Evolutionary conservation across 768 basidiomycete species (phyloP), one percentile per base, ranked within the genome.

Genomic region (Suillus fuscotomentosus): DNA sequence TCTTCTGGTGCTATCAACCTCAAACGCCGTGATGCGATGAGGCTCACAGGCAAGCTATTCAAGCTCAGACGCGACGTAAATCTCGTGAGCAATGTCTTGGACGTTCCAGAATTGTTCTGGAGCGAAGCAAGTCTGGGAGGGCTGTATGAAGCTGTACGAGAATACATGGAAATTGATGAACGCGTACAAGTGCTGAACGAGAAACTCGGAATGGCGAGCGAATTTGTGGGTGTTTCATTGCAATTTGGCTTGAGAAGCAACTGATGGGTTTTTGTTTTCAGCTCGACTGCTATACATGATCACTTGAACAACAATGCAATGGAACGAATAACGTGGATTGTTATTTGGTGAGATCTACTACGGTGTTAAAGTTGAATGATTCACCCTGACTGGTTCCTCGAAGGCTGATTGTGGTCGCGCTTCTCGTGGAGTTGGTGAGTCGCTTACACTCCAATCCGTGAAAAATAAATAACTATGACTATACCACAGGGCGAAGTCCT

Each of bases 61-160:
- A 94, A 90, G 72, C 81, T 97, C 10, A 84, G 95, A 5, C 85
- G 93, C 56, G 94, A 97, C 67, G 89, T 97, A 34, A 97, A 96
- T 70, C 80, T 98, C 1, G 93, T 95, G 11, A 92, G 91, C 27
- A 97, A 96, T 70, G 94, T 98, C 38, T 83, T 98, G 2, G 96
- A 98, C 71, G 90, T 94, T 6, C 95, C 95, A 1, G 94, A 95
- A 72, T 77, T 98, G 54, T 98, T 98, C 76, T 97, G 95, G 96
- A 89, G 88, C 60, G 95, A 97, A 72, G 95, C 94, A 13, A 95
- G 91, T 68, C 78, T 97, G 69, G 91, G 91, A 70, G 90, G 88
- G 36, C 76, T 98, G 42, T 98, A 98, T 72, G 93, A 95, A 68
- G 94, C 95, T 0, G 94, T 96, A 55, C 81, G 94, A 63, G 95